Evolutionary conservation across 257 asterid genomes (phyloP), one percentile per base, ranked within the genome.

Genomic region (Petrea volubilis): DNA sequence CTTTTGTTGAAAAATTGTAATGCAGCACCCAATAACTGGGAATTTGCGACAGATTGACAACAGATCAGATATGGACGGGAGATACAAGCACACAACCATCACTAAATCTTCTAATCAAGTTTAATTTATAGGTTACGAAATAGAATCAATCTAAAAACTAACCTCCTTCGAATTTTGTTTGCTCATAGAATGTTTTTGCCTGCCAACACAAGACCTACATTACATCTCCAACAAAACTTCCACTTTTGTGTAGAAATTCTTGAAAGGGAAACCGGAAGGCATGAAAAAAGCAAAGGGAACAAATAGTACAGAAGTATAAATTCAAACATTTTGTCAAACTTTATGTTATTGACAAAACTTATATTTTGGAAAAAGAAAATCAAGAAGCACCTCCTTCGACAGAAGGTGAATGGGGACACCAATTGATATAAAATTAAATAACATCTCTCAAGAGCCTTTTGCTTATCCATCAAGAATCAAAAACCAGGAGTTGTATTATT

Each of bases 141-240:
- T 13, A 74, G 18, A 24, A 40, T 34, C 14, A 33, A 50, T 40
- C 55, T 13, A 34, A 68, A 70, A 69, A 75, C 92, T 77, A 77
- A 91, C 99, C 97, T 80, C 99, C 99, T 82, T 79, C 83, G 76
- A 91, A 94, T 60, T 91, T 91, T 69, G 96, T 86, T 78, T 94
- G 97, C 84, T 88, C 91, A 1, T 70, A 82, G 83, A 94, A 94
- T 51, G 83, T 49, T 80, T 74, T 91, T 57, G 97, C 99, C 99
- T 94, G 92, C 70, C 78, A 80, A 52, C 43, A 78, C 64, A 64
- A 68, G 60, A 52, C 33, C 40, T 41, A 47, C 43, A 51, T 78
- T 55, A 78, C 4, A 58, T 15, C 52, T 64, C 67, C 64, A 60
- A 17, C 29, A 64, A 55, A 60, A 71, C 41, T 13, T 34, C 43